phyloP scores from a whole-genome alignment of 2,329 filamentous ascomycete genomes.

The Cercospora berteroae region DNA sequence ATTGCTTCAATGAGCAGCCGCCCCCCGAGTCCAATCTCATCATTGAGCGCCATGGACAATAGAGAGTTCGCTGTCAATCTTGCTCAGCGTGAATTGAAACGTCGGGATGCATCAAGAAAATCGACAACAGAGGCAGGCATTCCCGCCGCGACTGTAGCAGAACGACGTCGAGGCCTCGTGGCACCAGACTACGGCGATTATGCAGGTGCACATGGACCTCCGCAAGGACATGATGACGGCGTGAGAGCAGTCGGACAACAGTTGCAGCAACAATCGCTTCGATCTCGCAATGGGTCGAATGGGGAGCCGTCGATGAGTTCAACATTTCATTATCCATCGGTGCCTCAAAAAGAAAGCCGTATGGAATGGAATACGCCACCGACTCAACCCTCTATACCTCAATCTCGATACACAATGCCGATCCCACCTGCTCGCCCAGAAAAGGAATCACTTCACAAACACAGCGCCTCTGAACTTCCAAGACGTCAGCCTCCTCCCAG shows the following conservation, averaged over 20 bases:
- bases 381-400: constrained; percentile 27
- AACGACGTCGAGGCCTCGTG: constrained; percentile 31
- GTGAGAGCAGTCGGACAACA: constrained; percentile 31
- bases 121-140: constrained; percentile 55
- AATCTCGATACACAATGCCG: constrained; percentile 27
- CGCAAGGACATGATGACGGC: constrained; percentile 19
- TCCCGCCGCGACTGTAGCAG: constrained; percentile 43
- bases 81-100: constrained; percentile 68
- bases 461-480: constrained; percentile 13
- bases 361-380: constrained; percentile 36
- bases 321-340: constrained; percentile 45
- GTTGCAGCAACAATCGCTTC: constrained; percentile 21
- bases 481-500: constrained; percentile 26
- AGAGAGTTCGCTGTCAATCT: constrained; percentile 73
- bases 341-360: constrained; percentile 43
- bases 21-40: constrained; percentile 19
- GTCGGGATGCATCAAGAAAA: constrained; percentile 60
- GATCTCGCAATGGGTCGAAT: constrained; percentile 9
- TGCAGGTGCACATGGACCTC: constrained; percentile 5
- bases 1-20: constrained; percentile 15
- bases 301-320: constrained; percentile 17
- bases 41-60: constrained; percentile 67
- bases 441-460: constrained; percentile 32
- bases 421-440: constrained; percentile 28
- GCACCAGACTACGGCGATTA: constrained; percentile 24